Conservation (phyloP, 2,329 filamentous ascomycete species). For the Fusarium veterinarium region DNA sequence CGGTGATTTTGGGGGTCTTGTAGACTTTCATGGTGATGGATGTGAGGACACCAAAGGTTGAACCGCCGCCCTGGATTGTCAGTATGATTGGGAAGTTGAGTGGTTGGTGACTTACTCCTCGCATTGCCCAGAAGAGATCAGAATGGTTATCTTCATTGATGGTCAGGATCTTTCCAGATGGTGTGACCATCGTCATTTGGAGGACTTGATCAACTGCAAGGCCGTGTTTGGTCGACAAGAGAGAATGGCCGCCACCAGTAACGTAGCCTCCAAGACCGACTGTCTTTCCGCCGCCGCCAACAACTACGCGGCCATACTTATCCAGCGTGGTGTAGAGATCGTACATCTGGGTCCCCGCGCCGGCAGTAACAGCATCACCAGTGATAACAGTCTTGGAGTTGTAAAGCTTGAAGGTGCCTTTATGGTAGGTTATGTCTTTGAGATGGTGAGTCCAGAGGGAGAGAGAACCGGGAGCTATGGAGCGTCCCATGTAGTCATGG, state of each 20-base stretch:
- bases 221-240: conserved; percentile 64
- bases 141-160: conserved; percentile 64
- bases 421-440: conserved; percentile 51
- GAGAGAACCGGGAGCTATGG: conserved; percentile 61
- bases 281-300: conserved; percentile 65
- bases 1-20: conserved; percentile 53
- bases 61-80: conserved; percentile 62
- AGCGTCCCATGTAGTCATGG: conserved; percentile 59
- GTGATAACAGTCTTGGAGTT: conserved; percentile 56
- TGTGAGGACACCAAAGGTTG: conserved; percentile 70
- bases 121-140: conserved; percentile 73
- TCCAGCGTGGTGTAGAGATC: conserved; percentile 61
- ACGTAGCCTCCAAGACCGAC: conserved; percentile 71
- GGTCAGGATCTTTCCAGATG: conserved; percentile 60
- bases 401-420: conserved; percentile 55
- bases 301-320: conserved; percentile 58
- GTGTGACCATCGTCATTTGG: conserved; percentile 67
- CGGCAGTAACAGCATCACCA: conserved; percentile 63
- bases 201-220: conserved; percentile 72
- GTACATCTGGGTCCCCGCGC: conserved; percentile 63
- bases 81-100: not conserved
- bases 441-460: conserved; percentile 66
- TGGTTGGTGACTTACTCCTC: conserved; percentile 58
- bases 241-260: conserved; percentile 70
- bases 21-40: conserved; percentile 67